Percentiles rank a stretch among this genome's conserved stretches.
Conservation (phyloP, 768 basidiomycete species). For the Pisolithus orientalis region DNA sequence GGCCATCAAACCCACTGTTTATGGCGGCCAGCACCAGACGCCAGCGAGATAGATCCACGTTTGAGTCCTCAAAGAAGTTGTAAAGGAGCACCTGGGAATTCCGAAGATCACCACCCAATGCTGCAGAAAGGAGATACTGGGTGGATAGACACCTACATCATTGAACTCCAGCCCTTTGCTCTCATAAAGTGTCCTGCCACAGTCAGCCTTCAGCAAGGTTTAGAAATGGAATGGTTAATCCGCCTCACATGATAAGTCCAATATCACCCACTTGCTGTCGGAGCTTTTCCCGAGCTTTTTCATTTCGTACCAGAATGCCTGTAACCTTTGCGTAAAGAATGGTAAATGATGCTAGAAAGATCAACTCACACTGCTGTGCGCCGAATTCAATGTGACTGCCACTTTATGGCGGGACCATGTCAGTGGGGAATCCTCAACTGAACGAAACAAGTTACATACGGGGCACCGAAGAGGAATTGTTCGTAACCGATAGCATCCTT, state of each 20-base stretch:
- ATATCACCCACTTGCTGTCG: slow-evolving; percentile 50
- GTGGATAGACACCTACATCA: no score
- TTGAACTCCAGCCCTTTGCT: slow-evolving; percentile 18
- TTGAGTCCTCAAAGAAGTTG: slow-evolving; percentile 69
- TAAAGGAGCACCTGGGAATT: slow-evolving; percentile 58
- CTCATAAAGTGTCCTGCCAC: slow-evolving; percentile 24
- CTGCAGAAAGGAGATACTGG: no score
- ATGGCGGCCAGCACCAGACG: slow-evolving; percentile 45
- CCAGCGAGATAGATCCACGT: slow-evolving; percentile 47
- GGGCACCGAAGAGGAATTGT: slow-evolving; percentile 50
- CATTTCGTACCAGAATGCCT: slow-evolving; percentile 70
- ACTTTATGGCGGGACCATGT: slow-evolving; percentile 21
- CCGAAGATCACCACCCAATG: neutral
- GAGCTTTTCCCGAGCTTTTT: slow-evolving; percentile 42
- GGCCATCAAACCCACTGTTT: slow-evolving; percentile 13
- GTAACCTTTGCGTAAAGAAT: neutral
- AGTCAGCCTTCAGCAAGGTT: neutral
- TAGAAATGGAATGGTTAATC: slow-evolving; percentile 12
- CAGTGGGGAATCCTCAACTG: slow-evolving; percentile 3
- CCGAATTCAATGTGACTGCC: slow-evolving; percentile 52
- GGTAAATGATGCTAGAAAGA: neutral
- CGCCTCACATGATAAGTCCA: slow-evolving; percentile 47
- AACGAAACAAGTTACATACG: slow-evolving; percentile 26
- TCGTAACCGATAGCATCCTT: slow-evolving; percentile 38
- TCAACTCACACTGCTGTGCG: slow-evolving; percentile 51